phyloP scores from a whole-genome alignment of 169 alveolate species.

The Cryptosporidium viatorum region DNA sequence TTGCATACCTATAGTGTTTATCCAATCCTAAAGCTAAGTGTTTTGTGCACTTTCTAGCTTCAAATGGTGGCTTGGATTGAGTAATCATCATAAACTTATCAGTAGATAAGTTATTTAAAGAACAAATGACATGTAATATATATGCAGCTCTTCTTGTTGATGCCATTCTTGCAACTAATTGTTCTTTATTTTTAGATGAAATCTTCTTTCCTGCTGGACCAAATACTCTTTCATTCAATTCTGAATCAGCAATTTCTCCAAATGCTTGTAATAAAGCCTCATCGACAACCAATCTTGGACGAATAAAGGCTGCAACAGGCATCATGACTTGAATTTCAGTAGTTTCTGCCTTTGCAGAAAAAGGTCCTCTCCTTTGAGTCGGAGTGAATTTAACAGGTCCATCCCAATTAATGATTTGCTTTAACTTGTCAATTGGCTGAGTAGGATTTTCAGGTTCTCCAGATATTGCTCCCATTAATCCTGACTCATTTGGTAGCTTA shows the following conservation, averaged over 20 bases:
- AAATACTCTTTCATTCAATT: slow-evolving; percentile 36
- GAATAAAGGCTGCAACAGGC: slow-evolving; percentile 74
- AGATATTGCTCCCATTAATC: slow-evolving; percentile 45
- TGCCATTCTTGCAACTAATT: slow-evolving; percentile 35
- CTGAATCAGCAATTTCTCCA: slow-evolving; percentile 72
- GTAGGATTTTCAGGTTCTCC: slow-evolving; percentile 59
- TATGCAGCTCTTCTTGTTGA: slow-evolving; percentile 74
- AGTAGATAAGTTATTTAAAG: slow-evolving; percentile 47
- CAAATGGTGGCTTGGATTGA: slow-evolving; percentile 65
- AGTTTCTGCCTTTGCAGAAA: slow-evolving; percentile 66
- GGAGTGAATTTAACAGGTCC: slow-evolving; percentile 71
- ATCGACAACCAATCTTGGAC: slow-evolving; percentile 55
- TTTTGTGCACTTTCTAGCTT: slow-evolving; percentile 75
- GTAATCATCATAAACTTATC: slow-evolving; percentile 54
- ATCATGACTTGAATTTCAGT: slow-evolving; percentile 70
- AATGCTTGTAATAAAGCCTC: slow-evolving; percentile 67
- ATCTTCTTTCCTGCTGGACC: slow-evolving; percentile 73
- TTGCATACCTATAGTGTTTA: slow-evolving; percentile 70
- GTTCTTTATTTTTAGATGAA: slow-evolving; percentile 30
- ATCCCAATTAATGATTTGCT: slow-evolving; percentile 69
- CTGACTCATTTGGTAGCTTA: slow-evolving; percentile 54
- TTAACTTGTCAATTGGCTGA: slow-evolving; percentile 62
- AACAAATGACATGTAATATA: slow-evolving; percentile 56
- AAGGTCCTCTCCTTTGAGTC: slow-evolving; percentile 47
- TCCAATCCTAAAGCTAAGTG: slow-evolving; percentile 65